These are phyloP conservation scores for Jaminaea rosea DNA, from an alignment of 1,284 basidiomycete genomes.

Conservation along the genomic window DNA sequence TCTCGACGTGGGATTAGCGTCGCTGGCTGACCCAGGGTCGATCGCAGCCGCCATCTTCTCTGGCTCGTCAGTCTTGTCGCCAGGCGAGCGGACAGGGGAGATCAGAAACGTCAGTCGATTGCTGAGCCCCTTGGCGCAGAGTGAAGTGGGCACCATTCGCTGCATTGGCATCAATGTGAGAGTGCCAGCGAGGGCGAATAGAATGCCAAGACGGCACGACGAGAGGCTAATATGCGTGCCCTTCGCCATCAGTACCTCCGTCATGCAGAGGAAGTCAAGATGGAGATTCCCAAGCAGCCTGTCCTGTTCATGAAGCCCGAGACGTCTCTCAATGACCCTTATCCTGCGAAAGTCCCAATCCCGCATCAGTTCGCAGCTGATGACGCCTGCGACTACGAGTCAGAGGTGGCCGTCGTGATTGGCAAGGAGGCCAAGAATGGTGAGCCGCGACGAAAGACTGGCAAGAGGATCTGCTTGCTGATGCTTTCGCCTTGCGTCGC, in stretches of 20 bases:
- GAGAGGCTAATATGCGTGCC: no score
- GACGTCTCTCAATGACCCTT: slow-evolving; percentile 63
- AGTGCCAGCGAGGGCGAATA: no score
- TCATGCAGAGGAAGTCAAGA: slow-evolving; percentile 56
- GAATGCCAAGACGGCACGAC: no score
- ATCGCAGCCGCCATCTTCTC: slow-evolving; percentile 58
- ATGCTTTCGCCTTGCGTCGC: slow-evolving; percentile 50
- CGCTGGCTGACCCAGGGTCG: not conserved
- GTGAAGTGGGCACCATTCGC: slow-evolving; percentile 56
- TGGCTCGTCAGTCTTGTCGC: slow-evolving; percentile 57
- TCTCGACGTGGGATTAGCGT: slow-evolving; percentile 55
- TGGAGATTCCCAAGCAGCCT: slow-evolving; percentile 54
- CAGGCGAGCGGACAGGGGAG: slow-evolving; percentile 57
- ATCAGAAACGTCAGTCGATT: slow-evolving; percentile 63
- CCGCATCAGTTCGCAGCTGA: slow-evolving; percentile 62
- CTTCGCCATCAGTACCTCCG: no score
- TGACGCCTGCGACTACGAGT: slow-evolving; percentile 73
- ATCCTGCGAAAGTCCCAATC: slow-evolving; percentile 61
- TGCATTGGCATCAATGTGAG: slow-evolving; percentile 72
- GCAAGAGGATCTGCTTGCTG: slow-evolving; percentile 69
- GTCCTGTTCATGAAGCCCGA: slow-evolving; percentile 72
- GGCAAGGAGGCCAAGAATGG: slow-evolving; percentile 67
- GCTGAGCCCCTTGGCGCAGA: slow-evolving; percentile 59
- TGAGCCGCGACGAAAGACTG: slow-evolving; percentile 67
- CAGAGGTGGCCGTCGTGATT: slow-evolving; percentile 76